Evolutionary conservation across 2,329 filamentous ascomycete genomes (phyloP).

Genomic region (Fusarium camptoceras): DNA sequence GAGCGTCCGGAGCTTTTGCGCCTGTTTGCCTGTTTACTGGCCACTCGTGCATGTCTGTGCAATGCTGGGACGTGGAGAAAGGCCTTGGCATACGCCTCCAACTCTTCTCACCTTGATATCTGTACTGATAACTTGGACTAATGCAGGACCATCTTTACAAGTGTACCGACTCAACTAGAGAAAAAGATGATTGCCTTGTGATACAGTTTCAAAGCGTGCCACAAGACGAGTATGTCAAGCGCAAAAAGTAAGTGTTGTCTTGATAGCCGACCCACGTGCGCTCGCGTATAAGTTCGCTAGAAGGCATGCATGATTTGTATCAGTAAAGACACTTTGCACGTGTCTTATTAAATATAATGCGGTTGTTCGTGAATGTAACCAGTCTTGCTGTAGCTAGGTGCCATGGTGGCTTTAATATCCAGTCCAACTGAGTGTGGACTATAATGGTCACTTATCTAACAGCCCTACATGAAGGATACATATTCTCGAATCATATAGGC

Average conservation of each 20-base stretch:
- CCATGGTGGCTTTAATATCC: background rate
- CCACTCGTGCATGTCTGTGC: conserved; percentile 5
- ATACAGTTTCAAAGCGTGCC: background rate
- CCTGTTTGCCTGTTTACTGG: background rate
- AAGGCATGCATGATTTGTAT: background rate
- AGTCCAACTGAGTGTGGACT: background rate
- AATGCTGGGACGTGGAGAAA: conserved; percentile 9
- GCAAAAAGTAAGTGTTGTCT: background rate
- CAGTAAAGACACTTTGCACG: background rate
- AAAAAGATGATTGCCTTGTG: background rate
- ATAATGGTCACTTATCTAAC: background rate
- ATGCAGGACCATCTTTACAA: background rate
- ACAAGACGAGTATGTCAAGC: background rate
- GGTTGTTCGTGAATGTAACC: background rate
- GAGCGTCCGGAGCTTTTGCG: conserved; percentile 18
- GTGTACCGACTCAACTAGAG: background rate
- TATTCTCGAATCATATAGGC: background rate
- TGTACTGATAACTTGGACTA: background rate
- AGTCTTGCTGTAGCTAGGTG: background rate
- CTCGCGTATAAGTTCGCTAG: background rate
- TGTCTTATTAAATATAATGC: background rate
- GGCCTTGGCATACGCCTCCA: conserved; percentile 22
- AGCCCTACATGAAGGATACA: background rate
- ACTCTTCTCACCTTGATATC: background rate
- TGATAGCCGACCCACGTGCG: background rate